phyloP scores from a whole-genome alignment of 495 filamentous ascomycete genomes.

The Bacidia gigantensis region DNA sequence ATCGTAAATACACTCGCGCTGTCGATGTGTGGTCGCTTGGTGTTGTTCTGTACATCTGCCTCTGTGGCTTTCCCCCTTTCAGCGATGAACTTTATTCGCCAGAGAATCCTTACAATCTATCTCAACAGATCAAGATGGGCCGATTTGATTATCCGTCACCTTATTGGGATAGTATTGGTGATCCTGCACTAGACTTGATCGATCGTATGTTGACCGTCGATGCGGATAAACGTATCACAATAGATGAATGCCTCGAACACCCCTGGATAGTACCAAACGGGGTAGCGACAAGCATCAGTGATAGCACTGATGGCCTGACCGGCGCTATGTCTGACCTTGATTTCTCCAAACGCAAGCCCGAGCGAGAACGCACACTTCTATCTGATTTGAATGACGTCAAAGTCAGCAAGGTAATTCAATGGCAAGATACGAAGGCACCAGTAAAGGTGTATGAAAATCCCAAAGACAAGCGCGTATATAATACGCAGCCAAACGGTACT shows the following conservation, averaged over 20 bases:
- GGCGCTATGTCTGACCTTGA: slow-evolving; percentile 68
- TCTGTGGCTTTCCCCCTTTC: slow-evolving; percentile 97
- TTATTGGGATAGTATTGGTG: slow-evolving; percentile 91
- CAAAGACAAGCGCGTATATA: slow-evolving; percentile 29
- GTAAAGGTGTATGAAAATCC: slow-evolving; percentile 68
- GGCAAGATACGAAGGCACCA: slow-evolving; percentile 36
- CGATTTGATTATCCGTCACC: slow-evolving; percentile 91
- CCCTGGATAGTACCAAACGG: slow-evolving; percentile 59
- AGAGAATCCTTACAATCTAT: slow-evolving; percentile 72
- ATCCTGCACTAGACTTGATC: slow-evolving; percentile 84
- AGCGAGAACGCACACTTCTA: slow-evolving; percentile 73
- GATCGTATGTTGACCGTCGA: slow-evolving; percentile 89
- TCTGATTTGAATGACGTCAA: slow-evolving; percentile 68
- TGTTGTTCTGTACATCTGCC: slow-evolving; percentile 96
- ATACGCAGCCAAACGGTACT: slow-evolving; percentile 23
- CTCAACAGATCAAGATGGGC: slow-evolving; percentile 80
- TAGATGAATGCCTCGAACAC: slow-evolving; percentile 83
- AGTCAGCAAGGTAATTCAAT: slow-evolving; percentile 46
- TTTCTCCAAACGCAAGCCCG: slow-evolving; percentile 66
- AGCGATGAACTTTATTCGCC: slow-evolving; percentile 73
- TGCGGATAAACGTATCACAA: slow-evolving; percentile 64
- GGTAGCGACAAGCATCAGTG: slow-evolving; percentile 40
- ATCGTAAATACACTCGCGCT: slow-evolving; percentile 82
- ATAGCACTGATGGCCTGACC: slow-evolving; percentile 89
- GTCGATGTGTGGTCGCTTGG: slow-evolving; percentile 97